These are phyloP conservation scores for Amphichorda felina DNA, from an alignment of 2,329 filamentous ascomycete genomes.

Conservation along the genomic window DNA sequence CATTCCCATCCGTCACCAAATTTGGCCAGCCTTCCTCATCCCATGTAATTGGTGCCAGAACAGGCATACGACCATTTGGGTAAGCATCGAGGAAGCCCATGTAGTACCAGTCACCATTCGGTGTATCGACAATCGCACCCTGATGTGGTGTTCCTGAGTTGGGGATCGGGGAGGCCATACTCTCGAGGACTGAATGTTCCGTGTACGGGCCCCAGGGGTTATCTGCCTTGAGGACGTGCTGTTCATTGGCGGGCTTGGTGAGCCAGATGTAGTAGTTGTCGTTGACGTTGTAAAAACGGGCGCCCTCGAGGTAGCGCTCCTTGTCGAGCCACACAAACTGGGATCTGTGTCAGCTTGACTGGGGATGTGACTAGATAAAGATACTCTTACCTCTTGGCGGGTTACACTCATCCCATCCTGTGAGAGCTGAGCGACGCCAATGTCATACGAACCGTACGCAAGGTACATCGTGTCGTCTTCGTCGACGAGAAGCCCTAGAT, in stretches of 20 bases:
- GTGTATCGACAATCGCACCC: slow-evolving; percentile 39
- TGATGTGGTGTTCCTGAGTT: slow-evolving; percentile 36
- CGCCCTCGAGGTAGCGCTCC: slow-evolving; percentile 30
- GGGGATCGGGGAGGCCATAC: slow-evolving; percentile 25
- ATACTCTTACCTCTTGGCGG: slow-evolving; percentile 18
- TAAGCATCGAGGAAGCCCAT: slow-evolving; percentile 41
- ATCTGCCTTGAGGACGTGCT: slow-evolving; percentile 33
- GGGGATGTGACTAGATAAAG: too few relatives aligned
- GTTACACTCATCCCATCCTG: slow-evolving; percentile 30
- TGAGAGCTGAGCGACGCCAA: slow-evolving; percentile 37
- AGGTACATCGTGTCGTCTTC: slow-evolving; percentile 46
- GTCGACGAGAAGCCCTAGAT: slow-evolving; percentile 41
- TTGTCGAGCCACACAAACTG: slow-evolving; percentile 3
- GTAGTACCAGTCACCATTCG: slow-evolving; percentile 42
- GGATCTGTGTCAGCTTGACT: too few relatives aligned
- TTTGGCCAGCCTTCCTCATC: slow-evolving; percentile 33
- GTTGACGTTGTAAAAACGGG: slow-evolving; percentile 42
- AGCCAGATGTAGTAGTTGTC: slow-evolving; percentile 41
- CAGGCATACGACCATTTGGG: slow-evolving; percentile 40
- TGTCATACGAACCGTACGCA: slow-evolving; percentile 34
- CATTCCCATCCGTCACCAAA: slow-evolving; percentile 24
- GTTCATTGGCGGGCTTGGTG: slow-evolving; percentile 28
- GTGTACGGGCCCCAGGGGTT: slow-evolving; percentile 38
- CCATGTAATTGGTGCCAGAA: slow-evolving; percentile 39
- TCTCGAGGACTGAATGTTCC: slow-evolving; percentile 24